Base-by-base conservation (phyloP, 495 filamentous ascomycete species). In the Lentithecium fluviatile region DNA sequence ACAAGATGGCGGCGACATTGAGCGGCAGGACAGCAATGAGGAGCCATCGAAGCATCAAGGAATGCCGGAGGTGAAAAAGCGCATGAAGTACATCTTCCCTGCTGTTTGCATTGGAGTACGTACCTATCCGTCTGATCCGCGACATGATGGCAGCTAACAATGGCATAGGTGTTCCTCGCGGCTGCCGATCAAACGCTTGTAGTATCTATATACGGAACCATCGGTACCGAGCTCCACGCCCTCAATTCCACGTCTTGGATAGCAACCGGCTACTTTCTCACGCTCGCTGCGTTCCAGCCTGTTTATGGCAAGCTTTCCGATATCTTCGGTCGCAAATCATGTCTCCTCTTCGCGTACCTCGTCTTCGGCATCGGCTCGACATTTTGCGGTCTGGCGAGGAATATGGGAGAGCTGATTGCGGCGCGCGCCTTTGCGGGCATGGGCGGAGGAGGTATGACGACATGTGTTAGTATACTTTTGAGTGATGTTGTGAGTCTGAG, bases 381-480 rank as follows among this genome's bases (percentile, higher is more conserved):
- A 21, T 82, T 79, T 53, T 93, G 90, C 68, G 90, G 89, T 1
- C 68, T 92, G 6, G 83, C 87, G 5, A 83, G 77, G 40, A 80
- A 84, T 70, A 89, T 95, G 71, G 74, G 77, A 43, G 75, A 91
- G 65, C 72, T 95, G 21, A 88, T 91, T 69, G 82, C 81, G 52
- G 85, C 88, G 25, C 73, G 82, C 48, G 82, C 82, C n/a, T 84
- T 87, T 64, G 81, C 85, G 66, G 89, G 90, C 5, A 83, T 92
- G 59, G 90, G 90, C 11, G 91, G 89, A 20, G 90, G 88, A 24
- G 91, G 90, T 20, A 93, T 95, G 89, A 90, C 85, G 2, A 87
- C 87, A 4, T 83, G 94, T 49, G 88, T 88, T 43, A 83, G 75
- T 54, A 93, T 96, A 50, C 72, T 96, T 29, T 72, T 95, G 58